These are phyloP conservation scores for Globisporangium carolinianum DNA, from an alignment of 352 stramenopile species.

Conservation along the genomic window DNA sequence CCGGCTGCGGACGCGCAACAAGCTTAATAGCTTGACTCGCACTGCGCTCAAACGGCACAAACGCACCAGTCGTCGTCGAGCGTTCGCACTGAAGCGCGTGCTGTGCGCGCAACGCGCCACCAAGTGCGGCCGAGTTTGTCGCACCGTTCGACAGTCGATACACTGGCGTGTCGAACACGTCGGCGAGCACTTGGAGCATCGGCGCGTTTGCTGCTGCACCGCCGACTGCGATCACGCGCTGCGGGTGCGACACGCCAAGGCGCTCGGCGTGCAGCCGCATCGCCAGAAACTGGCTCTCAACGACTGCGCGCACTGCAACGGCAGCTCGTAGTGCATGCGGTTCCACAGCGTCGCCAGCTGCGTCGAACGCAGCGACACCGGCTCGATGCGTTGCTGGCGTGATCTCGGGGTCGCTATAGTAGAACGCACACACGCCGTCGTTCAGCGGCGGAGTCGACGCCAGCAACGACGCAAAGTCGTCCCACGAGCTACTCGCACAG, in stretches of 20 bases:
- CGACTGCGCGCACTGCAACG: constrained; percentile 46
- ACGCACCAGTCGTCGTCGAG: constrained; percentile 4
- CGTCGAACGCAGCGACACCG: constrained; percentile 40
- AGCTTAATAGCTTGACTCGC: constrained; percentile 34
- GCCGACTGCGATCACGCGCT: constrained; percentile 59
- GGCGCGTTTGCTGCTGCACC: constrained; percentile 46
- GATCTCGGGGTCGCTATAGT: constrained; percentile 62
- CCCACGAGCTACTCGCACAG: constrained; percentile 32
- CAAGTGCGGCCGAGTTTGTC: constrained; percentile 45
- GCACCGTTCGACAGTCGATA: constrained; percentile 27
- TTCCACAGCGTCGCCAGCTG: constrained; percentile 17
- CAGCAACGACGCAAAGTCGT: constrained; percentile 48
- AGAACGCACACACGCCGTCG: constrained; percentile 41
- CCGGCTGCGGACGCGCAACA: constrained; percentile 21
- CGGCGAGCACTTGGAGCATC: constrained; percentile 52
- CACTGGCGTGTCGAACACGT: constrained; percentile 50
- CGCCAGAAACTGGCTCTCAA: constrained; percentile 61
- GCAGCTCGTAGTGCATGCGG: constrained; percentile 11
- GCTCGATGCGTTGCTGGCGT: constrained; percentile 38
- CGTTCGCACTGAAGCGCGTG: constrained; percentile 26
- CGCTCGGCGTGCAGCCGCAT: constrained; percentile 45
- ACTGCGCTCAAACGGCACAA: constrained; percentile 29
- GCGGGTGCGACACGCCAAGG: constrained; percentile 38
- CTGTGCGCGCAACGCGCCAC: constrained; percentile 40
- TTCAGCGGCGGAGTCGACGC: constrained; percentile 33